Evolutionary conservation across 768 basidiomycete species (phyloP), one percentile per base, ranked within the genome.

Genomic region (Lentinula edodes): DNA sequence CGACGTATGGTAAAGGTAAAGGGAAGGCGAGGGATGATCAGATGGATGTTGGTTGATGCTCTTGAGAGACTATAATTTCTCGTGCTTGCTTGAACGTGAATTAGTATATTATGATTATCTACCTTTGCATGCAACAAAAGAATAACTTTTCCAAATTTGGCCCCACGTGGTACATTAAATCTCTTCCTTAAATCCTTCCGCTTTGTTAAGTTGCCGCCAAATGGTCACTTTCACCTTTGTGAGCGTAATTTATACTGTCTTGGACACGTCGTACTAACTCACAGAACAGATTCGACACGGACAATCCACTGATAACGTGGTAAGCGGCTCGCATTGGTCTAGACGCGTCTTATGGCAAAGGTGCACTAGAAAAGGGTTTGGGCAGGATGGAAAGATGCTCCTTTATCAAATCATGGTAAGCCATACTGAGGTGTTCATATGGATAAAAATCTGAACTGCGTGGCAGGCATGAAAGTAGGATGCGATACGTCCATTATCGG

Each of bases 331-430:
- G 20, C 58, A 63, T 43, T 42, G 36, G 10, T 39, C 18, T 28
- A 43, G 18, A n/a, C 39, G 10, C 6, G 46, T 59, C 32, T 35
- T 70, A 75, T 68, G 35, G 5, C 16, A 28, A 52, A 54, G 20
- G 9, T 41, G 18, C 28, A 28, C 28, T 61, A 83, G 83, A 74
- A 65, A 60, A 65, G 71, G 32, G 71, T 88, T 5, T 91, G 90
- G 89, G 88, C 90, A 45, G 91, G 91, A 5, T 88, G 86, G 81
- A 80, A 76, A 62, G 89, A 93, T 71, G 82, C 90, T 10, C 81
- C 85, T 1, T 75, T 93, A 15, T 86, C 87, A 18, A 89, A 87
- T 65, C 88, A 91, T 67, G 91, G 91, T 88, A 69, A 67, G 74
- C 69, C 48, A 52, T 34, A 7, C 28, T 36, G 42, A 23, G 18